Percentiles rank a stretch among this genome's conserved stretches.
Conservation (phyloP, 2,329 filamentous ascomycete species). For the Hypoxylon sp. region DNA sequence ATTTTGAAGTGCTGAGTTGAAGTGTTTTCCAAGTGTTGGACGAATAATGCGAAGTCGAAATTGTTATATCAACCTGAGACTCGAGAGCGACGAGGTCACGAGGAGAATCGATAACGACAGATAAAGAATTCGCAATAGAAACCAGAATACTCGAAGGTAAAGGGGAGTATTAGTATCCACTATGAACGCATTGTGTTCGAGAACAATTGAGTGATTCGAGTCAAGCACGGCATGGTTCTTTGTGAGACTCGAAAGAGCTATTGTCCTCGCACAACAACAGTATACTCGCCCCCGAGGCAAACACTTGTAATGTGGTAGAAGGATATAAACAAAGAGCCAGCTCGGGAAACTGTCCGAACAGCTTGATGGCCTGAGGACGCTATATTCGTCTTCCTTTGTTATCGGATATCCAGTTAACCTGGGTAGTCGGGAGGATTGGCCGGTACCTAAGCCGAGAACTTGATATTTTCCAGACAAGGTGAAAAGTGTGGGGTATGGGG, state of each 20-base stretch:
- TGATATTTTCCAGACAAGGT: constrained; percentile 32
- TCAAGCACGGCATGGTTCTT: constrained; percentile 31
- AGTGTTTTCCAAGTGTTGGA: constrained; percentile 20
- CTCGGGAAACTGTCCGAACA: constrained; percentile 5
- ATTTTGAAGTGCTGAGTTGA: constrained; percentile 21
- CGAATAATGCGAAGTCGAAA: constrained; percentile 23
- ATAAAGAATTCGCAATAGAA: constrained; percentile 30
- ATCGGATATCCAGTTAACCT: constrained; percentile 11
- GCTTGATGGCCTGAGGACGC: not conserved
- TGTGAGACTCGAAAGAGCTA: constrained; percentile 26
- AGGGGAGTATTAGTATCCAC: constrained; percentile 37
- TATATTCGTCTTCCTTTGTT: constrained; percentile 30
- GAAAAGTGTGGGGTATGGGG: constrained; percentile 33
- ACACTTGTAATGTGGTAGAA: not conserved
- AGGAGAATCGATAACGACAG: constrained; percentile 45
- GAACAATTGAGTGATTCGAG: constrained; percentile 35
- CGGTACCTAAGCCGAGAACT: constrained; percentile 33
- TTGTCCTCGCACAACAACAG: constrained; percentile 31
- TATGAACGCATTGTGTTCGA: constrained; percentile 49
- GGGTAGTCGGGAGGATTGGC: constrained; percentile 24
- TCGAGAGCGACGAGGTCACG: constrained; percentile 34
- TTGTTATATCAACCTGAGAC: constrained; percentile 15
- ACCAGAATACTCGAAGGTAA: constrained; percentile 44
- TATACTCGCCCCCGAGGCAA: constrained; percentile 10
- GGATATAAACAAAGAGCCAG: constrained; percentile 25